Conservation (phyloP, 2,329 filamentous ascomycete species). For the Botrytis porri region DNA sequence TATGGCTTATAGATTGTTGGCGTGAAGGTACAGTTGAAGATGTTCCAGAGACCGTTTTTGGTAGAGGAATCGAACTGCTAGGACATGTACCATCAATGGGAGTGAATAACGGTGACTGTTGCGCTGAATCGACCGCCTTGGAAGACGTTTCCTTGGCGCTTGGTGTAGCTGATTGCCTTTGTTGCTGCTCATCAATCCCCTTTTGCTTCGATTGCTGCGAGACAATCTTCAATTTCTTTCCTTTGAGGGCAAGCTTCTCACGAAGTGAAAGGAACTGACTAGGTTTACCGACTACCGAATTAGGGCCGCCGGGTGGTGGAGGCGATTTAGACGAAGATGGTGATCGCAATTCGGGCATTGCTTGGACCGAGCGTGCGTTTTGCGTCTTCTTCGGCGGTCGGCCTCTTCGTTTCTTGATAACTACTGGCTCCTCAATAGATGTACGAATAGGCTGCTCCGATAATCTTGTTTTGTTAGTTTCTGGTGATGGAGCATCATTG, state of each 20-base stretch:
- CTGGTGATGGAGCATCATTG: not conserved
- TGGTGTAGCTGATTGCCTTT: constrained; percentile 18
- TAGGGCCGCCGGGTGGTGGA: not conserved
- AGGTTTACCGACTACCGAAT: not conserved
- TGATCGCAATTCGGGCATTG: constrained; percentile 5
- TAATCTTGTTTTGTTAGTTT: not conserved
- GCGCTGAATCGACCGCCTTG: not conserved
- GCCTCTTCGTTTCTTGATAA: constrained; percentile 28
- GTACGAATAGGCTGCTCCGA: not conserved
- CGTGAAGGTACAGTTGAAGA: not conserved
- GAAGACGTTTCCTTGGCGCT: not conserved
- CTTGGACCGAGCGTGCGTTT: not conserved
- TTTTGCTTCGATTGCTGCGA: constrained; percentile 19
- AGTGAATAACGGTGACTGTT: not conserved
- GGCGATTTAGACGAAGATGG: constrained; percentile 15
- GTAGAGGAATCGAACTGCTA: not conserved
- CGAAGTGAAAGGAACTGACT: constrained; percentile 31
- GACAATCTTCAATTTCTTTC: constrained; percentile 34
- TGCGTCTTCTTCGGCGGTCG: constrained; percentile 30
- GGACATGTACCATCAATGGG: not conserved
- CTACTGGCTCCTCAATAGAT: constrained; percentile 11
- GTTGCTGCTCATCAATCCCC: not conserved
- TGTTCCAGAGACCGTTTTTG: not conserved
- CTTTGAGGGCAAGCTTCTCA: constrained; percentile 36
- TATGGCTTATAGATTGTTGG: not conserved